phyloP scores from a whole-genome alignment of 345 rosid species.

The Lepidium sativum region DNA sequence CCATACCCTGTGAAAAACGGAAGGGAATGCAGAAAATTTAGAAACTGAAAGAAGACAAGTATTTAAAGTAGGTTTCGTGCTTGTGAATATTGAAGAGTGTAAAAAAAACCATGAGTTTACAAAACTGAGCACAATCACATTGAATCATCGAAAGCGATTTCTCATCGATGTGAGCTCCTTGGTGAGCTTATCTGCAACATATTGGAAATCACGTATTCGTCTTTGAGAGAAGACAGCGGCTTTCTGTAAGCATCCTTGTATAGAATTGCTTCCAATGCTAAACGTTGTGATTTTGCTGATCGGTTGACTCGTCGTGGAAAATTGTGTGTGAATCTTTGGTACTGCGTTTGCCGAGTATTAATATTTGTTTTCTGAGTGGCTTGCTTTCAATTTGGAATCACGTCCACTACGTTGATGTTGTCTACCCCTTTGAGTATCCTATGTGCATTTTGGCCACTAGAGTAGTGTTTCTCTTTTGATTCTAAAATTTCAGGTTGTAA shows the following conservation, averaged over 20 bases:
- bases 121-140: slow-evolving; percentile 71
- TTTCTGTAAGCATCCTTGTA: slow-evolving; percentile 49
- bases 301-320: slow-evolving; percentile 20
- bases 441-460: slow-evolving; percentile 30
- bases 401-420: slow-evolving; percentile 34
- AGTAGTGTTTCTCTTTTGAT: slow-evolving; percentile 45
- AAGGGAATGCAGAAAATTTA: background rate
- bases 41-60: background rate
- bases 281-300: slow-evolving; percentile 9
- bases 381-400: slow-evolving; percentile 27
- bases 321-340: slow-evolving; percentile 30
- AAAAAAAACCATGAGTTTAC: slow-evolving; percentile 75
- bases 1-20: slow-evolving; percentile 37
- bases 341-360: background rate
- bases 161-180: slow-evolving; percentile 59
- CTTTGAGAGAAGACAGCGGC: slow-evolving; percentile 69
- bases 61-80: background rate
- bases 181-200: slow-evolving; percentile 50
- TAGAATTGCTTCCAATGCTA: slow-evolving; percentile 32
- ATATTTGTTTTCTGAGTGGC: slow-evolving; percentile 19
- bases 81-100: background rate
- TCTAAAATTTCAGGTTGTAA: slow-evolving; percentile 35
- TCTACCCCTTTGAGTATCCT: slow-evolving; percentile 35
- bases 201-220: slow-evolving; percentile 60
- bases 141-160: slow-evolving; percentile 59